phyloP scores from a whole-genome alignment of 1,139 yeast genomes.

The Yamadazyma triangularis region DNA sequence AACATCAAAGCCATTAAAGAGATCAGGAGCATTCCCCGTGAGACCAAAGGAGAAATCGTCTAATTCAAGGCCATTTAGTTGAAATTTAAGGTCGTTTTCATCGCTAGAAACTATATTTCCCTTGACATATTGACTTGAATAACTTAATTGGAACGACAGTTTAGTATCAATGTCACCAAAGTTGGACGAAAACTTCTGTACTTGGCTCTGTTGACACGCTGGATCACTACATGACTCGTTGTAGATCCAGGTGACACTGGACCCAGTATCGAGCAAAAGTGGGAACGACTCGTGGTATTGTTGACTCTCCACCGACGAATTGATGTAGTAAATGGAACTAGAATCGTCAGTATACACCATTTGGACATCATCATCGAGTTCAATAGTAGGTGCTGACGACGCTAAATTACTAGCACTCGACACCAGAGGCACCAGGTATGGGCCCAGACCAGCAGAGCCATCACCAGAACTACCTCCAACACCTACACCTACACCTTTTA shows the following conservation, averaged over 20 bases:
- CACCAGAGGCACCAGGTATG: conserved; percentile 6
- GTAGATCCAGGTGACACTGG: conserved; percentile 62
- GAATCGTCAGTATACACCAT: conserved; percentile 22
- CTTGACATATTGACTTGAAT: conserved; percentile 52
- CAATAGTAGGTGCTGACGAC: conserved; percentile 18
- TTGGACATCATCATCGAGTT: conserved; percentile 16
- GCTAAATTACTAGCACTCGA: conserved; percentile 11
- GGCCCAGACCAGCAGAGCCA: too few species aligned
- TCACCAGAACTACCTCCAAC: background rate
- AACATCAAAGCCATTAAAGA: conserved; percentile 49
- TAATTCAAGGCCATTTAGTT: conserved; percentile 30
- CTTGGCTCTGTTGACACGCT: conserved; percentile 32
- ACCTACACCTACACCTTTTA: background rate
- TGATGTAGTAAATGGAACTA: conserved; percentile 24
- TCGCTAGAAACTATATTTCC: conserved; percentile 36
- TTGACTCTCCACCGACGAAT: conserved; percentile 16
- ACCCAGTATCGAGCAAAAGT: conserved; percentile 61
- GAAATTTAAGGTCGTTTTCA: conserved; percentile 26
- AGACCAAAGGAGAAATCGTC: conserved; percentile 48
- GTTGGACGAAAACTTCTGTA: conserved; percentile 19
- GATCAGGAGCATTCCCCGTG: conserved; percentile 49
- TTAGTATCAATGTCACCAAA: conserved; percentile 10
- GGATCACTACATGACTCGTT: conserved; percentile 44
- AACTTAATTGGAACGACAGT: conserved; percentile 40
- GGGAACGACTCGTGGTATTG: conserved; percentile 39